Evolutionary conservation across 2,329 filamentous ascomycete genomes (phyloP), one percentile per base, ranked within the genome.

Genomic region (Gaeumannomyces tritici): DNA sequence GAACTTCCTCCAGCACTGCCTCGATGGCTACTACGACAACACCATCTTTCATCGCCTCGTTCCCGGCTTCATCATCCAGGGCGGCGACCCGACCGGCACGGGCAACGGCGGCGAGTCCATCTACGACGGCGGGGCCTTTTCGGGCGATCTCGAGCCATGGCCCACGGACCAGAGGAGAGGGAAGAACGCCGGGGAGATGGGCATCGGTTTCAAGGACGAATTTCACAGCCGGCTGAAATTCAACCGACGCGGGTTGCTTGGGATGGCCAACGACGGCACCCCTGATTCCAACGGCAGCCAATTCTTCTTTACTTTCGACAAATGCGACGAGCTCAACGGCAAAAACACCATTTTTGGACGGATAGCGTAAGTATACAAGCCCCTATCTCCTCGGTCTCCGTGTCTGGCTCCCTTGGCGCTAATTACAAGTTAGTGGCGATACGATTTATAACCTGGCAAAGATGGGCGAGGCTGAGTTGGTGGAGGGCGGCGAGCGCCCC

Each of bases 381-480:
- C 35, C 35, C 35, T 4, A 18, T 42, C 35, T 11, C 4, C 4
- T 31, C 31, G n/a, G n/a, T n/a, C n/a, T n/a, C n/a, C n/a, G n/a
- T n/a, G n/a, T n/a, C n/a, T n/a, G n/a, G n/a, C n/a, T n/a, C 35
- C 18, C 35, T 42, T 6, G 7, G 7, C 4, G 42, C 42, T 51
- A 51, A 51, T 21, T 9, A 18, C 42, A 11, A 24, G 8, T 21
- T 21, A 51, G 42, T 24, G 95, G 93, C 31, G 91, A 98, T 67
- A 97, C 93, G 21, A 95, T 99, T 62, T 99, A 96, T 77, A 98
- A 97, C 73, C 74, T 99, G 70, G 87, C 93, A 71, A 96, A 93
- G 75, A 96, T 98, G 81, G 92, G 89, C 26, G 93, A 98, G 72
- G 85, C 85, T 0, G 95, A 98, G 71, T 78, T 96, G 24, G 84